Percentiles rank a stretch among this genome's conserved stretches.
These are phyloP conservation scores for Geotrichum macrosporum DNA, from an alignment of 1,139 yeast species.

Conservation along the genomic window DNA sequence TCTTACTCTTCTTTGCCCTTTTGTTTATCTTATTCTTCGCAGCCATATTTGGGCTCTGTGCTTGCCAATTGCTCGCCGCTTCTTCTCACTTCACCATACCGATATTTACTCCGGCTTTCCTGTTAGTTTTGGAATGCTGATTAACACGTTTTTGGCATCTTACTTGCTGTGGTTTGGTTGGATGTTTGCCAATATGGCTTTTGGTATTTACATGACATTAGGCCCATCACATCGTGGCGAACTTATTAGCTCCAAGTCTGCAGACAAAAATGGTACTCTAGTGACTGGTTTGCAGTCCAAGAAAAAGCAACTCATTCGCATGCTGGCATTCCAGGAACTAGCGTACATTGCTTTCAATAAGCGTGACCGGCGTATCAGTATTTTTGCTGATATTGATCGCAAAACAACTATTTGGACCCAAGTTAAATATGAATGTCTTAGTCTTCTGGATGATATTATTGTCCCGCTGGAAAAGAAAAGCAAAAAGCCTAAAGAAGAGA, in stretches of 20 bases:
- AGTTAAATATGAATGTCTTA: constrained; percentile 27
- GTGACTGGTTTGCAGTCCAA: constrained; percentile 61
- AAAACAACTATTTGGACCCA: constrained; percentile 29
- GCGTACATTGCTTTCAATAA: constrained; percentile 33
- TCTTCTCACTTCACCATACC: constrained; percentile 38
- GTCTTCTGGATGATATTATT: constrained; percentile 23
- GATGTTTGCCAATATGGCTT: constrained; percentile 61
- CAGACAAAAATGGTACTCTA: constrained; percentile 61
- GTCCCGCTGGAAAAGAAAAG: constrained; percentile 17
- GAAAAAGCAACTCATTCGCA: constrained; percentile 49
- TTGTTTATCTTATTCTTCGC: constrained; percentile 47
- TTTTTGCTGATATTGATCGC: constrained; percentile 38
- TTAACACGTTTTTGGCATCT: constrained; percentile 42
- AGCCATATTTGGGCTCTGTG: constrained; percentile 45
- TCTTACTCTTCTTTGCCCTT: constrained; percentile 41
- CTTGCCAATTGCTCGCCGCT: constrained; percentile 31
- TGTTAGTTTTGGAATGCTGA: constrained; percentile 41
- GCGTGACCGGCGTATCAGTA: constrained; percentile 34
- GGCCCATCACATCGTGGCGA: constrained; percentile 79
- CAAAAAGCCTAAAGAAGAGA: constrained; percentile 20
- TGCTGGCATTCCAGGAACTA: constrained; percentile 42
- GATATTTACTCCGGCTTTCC: constrained; percentile 39
- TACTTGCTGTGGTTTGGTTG: constrained; percentile 47
- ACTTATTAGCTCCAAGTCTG: constrained; percentile 61
- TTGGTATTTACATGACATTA: constrained; percentile 67